A percentile compares a stretch with the other conserved stretches of the same genome.
Evolutionary conservation across 1,284 basidiomycete species (phyloP).

Genomic region (Leccinum cinnamomeum): DNA sequence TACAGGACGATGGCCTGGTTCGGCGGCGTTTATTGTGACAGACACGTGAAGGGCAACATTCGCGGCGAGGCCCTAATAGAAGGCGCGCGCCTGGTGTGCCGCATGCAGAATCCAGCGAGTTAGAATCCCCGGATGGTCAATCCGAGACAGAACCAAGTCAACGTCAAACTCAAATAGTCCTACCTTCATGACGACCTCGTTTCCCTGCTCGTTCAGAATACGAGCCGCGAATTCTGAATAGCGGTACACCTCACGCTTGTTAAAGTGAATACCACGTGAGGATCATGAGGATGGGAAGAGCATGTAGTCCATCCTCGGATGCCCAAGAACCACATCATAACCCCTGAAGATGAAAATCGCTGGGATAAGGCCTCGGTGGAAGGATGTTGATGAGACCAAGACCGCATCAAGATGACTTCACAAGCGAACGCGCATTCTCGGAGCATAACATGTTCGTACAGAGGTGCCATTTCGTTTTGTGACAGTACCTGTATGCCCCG

Average conservation of each 20-base stretch:
- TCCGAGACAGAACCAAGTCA: background rate
- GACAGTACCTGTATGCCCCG: background rate
- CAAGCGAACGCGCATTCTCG: background rate
- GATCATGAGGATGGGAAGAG: background rate
- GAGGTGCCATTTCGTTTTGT: background rate
- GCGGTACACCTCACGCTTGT: background rate
- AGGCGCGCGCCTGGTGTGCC: too few relatives aligned
- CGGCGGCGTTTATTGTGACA: background rate
- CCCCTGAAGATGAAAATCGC: background rate
- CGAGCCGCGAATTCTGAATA: background rate
- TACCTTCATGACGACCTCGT: background rate
- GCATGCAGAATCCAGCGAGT: background rate
- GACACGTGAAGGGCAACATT: background rate
- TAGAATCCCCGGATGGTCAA: background rate
- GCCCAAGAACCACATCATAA: background rate
- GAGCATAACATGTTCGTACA: background rate
- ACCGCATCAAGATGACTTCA: constrained; percentile 21
- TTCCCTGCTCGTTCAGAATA: background rate
- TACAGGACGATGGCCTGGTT: background rate
- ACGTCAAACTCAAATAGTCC: background rate
- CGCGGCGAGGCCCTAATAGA: background rate
- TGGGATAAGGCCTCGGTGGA: constrained; percentile 5
- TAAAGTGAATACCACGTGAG: background rate
- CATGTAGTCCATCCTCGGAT: background rate
- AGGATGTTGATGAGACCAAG: constrained; percentile 22